Evolutionary conservation across 257 asterid species (phyloP).

Genomic region (Rubia yunnanensis): DNA sequence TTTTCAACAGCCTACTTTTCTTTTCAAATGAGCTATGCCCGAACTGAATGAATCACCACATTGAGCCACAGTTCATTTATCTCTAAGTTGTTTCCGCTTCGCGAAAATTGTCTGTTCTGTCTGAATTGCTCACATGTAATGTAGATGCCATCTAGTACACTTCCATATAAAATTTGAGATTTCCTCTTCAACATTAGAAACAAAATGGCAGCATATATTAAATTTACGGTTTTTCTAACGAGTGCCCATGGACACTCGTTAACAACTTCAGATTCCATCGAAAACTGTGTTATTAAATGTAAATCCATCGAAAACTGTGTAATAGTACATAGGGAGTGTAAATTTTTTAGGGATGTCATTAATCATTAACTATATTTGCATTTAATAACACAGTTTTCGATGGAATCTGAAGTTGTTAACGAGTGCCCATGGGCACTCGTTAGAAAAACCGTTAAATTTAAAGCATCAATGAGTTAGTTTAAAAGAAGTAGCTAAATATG

Average conservation of each 20-base stretch:
- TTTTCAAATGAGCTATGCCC: not conserved
- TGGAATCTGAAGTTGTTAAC: no score
- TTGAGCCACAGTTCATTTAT: not conserved
- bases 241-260: no score
- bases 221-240: no score
- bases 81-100: not conserved
- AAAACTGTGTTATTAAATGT: no score
- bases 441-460: no score
- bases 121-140: not conserved
- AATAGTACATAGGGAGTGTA: no score
- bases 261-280: no score
- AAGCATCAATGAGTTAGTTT: not conserved
- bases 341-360: no score
- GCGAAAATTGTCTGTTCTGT: not conserved
- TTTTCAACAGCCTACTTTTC: slow-evolving; percentile 5
- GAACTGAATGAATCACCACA: not conserved
- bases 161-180: not conserved
- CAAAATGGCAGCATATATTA: not conserved
- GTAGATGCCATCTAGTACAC: not conserved
- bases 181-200: not conserved
- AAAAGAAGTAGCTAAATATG: not conserved
- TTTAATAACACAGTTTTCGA: no score
- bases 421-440: no score
- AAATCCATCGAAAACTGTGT: no score
- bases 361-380: no score